phyloP scores from a whole-genome alignment of 805 yeast genomes.

The Metschnikowia lunata region DNA sequence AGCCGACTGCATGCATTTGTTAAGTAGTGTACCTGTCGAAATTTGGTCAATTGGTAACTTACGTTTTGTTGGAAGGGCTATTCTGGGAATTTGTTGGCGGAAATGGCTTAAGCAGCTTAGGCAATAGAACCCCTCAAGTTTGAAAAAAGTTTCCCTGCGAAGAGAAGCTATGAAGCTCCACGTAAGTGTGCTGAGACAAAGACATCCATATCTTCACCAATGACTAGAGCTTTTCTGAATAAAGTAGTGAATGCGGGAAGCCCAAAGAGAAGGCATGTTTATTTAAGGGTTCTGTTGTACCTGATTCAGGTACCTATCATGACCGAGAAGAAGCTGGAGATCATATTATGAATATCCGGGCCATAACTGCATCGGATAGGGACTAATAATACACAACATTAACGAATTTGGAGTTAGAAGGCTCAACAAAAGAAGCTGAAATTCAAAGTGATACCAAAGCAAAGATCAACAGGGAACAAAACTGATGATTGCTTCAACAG shows the following conservation, averaged over 20 bases:
- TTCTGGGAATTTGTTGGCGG: conserved; percentile 20
- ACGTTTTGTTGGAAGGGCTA: conserved; percentile 15
- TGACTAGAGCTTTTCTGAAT: conserved; percentile 1
- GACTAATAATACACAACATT: conserved; percentile 3
- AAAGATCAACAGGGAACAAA: conserved; percentile 23
- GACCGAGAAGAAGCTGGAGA: conserved; percentile 4
- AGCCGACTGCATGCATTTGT: conserved; percentile 20
- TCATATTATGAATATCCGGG: conserved; percentile 3
- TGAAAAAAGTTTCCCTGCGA: conserved; percentile 7
- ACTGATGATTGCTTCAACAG: conserved; percentile 23
- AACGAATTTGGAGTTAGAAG: conserved; percentile 1
- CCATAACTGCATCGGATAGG: conserved; percentile 1
- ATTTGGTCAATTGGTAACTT: conserved; percentile 12
- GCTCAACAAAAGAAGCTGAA: conserved; percentile 7
- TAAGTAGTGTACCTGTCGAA: conserved; percentile 20
- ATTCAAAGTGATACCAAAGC: neutral
- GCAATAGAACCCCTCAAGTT: conserved; percentile 14
- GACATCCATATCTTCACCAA: conserved; percentile 22
- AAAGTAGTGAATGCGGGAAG: conserved; percentile 4
- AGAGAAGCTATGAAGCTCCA: conserved; percentile 12
- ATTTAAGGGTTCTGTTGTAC: conserved; percentile 2
- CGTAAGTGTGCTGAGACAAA: conserved; percentile 18
- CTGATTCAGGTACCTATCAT: conserved; percentile 1
- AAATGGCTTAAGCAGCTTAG: conserved; percentile 8
- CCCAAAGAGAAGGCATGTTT: conserved; percentile 4